Evolutionary conservation across 805 yeast species (phyloP), one percentile per base, ranked within the genome.

Genomic region (Monosporozyma servazzii): DNA sequence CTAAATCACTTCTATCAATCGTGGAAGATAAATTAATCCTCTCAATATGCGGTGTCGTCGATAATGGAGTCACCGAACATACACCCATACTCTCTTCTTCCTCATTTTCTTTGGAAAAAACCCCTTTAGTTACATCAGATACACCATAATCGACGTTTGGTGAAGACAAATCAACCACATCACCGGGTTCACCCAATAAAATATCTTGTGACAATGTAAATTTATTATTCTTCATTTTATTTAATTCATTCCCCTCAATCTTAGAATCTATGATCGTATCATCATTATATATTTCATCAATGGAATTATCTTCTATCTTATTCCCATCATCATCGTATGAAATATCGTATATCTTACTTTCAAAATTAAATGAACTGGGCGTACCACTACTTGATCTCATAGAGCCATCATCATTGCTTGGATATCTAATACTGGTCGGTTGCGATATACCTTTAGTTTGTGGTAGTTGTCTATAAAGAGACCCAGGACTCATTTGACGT

Each of bases 271-370:
- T 13, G 15, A 8, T n/a, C 6, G 25, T 20, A 41, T 23, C 15
- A 23, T 23, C 29, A 23, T 41, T 21, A 37, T 37, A 37, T 17
- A 17, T 37, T 5, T 8, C 10, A 9, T 21, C 44, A 41, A 41
- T 45, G 3, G 23, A 30, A 10, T 39, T 21, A 10, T 25, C 21
- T 23, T 37, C 33, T 30, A 11, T 15, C 1, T 30, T 23, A 10
- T 36, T 37, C 21, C 27, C 21, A 18, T 47, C 40, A 20, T 48
- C 48, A 20, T 52, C 56, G 17, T 61, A 58, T 15, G 65, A 64
- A 52, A 71, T 61, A 51, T 72, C 75, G 52, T 72, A 72, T 4
- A 59, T 59, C 53, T 62, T 65, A n/a, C 73, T 65, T 51, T 71
- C 68, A 52, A 66, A 71, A 40, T 66, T 68, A 56, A 71, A 71